Evolutionary conservation across 2,329 filamentous ascomycete species (phyloP).

Genomic region (Hypoxylon sp.): DNA sequence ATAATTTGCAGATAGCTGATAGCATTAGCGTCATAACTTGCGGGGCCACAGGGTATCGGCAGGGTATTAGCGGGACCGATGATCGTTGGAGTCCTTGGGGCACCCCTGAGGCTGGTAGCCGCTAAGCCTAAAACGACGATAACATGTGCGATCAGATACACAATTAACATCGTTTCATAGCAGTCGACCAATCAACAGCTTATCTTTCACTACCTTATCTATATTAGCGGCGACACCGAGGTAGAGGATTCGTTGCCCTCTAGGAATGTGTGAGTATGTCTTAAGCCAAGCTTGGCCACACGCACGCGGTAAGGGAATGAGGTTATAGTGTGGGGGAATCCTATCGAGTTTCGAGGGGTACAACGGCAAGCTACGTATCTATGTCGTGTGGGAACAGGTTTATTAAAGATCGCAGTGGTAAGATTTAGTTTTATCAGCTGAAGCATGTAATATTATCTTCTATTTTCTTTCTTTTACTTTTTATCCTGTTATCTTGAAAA

Average conservation of each 20-base stretch:
- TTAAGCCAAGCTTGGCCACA: conserved; percentile 13
- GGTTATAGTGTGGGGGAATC: conserved; percentile 26
- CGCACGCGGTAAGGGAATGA: conserved; percentile 25
- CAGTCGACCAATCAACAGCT: conserved; percentile 34
- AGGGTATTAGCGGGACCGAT: conserved; percentile 31
- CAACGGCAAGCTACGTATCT: conserved; percentile 21
- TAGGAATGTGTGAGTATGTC: conserved; percentile 28
- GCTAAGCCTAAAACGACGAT: conserved; percentile 40
- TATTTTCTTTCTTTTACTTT: conserved; percentile 19
- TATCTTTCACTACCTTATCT: conserved; percentile 41
- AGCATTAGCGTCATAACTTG: conserved; percentile 47
- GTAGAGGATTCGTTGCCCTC: conserved; percentile 14
- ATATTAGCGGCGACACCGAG: conserved; percentile 40
- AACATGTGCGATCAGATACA: conserved; percentile 29
- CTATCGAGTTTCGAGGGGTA: conserved; percentile 1
- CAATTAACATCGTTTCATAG: conserved; percentile 20
- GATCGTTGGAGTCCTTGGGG: conserved; percentile 29
- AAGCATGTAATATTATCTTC: conserved; percentile 32
- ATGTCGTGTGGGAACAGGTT: conserved; percentile 25
- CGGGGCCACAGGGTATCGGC: conserved; percentile 29
- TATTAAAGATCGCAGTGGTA: conserved; percentile 2
- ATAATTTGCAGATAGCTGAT: conserved; percentile 48
- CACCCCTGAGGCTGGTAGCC: conserved; percentile 24
- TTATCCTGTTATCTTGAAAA: conserved; percentile 12
- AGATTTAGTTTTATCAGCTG: conserved; percentile 18